Base-by-base conservation (phyloP, 75 land plant species). In the Sequoia sempervirens region DNA sequence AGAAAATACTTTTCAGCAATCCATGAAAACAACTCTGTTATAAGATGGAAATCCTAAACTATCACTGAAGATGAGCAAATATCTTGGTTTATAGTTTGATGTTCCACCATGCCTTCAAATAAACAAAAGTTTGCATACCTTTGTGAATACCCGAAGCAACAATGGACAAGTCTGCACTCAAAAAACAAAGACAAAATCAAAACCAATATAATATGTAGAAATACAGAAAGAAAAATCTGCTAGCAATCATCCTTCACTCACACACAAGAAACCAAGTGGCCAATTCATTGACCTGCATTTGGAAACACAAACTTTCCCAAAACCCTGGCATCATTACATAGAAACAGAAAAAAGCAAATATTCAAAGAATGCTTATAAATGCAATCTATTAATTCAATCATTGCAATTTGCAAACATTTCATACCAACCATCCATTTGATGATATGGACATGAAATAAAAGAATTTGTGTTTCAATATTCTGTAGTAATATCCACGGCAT, bases 101-200 rank as follows among this genome's bases (percentile, higher is more conserved):
- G 47, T n/a, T 14, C 14, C 18, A 76, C 10, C 28, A 85, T 7
- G 28, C n/a, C 17, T 36, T 81, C 26, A 80, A 80, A 41, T 9
- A 40, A 47, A 46, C 9, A 45, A n/a, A 40, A n/a, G 52, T 32
- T 30, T n/a, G 58, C 84, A 40, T 91, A 95, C 97, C 97, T 92
- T 92, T 9, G 95, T 92, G 75, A 95, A 95, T 38, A 95, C 97
- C 58, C 97, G 92, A 82, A 95, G 93, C 80, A 95, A 83, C 41
- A 95, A 83, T 54, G 97, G 97, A 75, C 97, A 95, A 83, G 95
- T 93, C 97, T 95, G 95, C 85, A 88, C 37, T 34, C 12, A 52
- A 85, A 74, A 72, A 75, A 84, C 68, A 68, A 6, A 41, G 50
- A 40, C 23, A 75, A 70, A 30, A 88, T 37, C 36, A 81, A 84